A percentile compares a stretch with the other conserved stretches of the same genome.
Conservation (phyloP, 495 filamentous ascomycete genomes). For the Collariella sp. region DNA sequence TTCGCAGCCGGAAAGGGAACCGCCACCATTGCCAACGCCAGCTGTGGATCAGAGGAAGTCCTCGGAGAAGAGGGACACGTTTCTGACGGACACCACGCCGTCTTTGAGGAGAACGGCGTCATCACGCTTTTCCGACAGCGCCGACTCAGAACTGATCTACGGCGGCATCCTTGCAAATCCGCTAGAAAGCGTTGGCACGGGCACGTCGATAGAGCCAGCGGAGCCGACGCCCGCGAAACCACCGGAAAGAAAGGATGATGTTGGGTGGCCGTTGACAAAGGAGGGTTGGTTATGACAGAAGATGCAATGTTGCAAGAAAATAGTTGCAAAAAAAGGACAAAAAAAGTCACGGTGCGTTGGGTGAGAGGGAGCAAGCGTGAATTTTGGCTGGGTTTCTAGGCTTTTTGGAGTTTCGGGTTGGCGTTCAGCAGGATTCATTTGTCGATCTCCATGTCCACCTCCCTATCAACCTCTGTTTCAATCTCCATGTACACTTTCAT, state of each 20-base stretch:
- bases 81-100: background rate
- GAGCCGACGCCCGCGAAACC: background rate
- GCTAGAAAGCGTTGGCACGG: background rate
- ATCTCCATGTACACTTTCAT: too few species aligned
- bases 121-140: conserved; percentile 3
- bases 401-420: too few species aligned
- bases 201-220: background rate
- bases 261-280: conserved; percentile 10
- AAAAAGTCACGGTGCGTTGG: too few species aligned
- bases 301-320: too few species aligned
- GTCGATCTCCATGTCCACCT: too few species aligned
- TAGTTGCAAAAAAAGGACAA: background rate
- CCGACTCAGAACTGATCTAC: conserved; percentile 8
- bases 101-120: conserved; percentile 3
- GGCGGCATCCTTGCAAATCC: conserved; percentile 7
- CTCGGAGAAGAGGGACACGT: background rate
- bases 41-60: background rate
- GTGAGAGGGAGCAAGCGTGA: too few species aligned
- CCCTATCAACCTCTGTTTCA: too few species aligned
- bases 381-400: too few species aligned
- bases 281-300: background rate
- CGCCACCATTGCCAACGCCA: background rate
- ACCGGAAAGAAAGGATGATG: background rate
- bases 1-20: background rate
- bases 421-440: too few species aligned